phyloP scores from a whole-genome alignment of 257 asterid species.

The Prunella vulgaris region DNA sequence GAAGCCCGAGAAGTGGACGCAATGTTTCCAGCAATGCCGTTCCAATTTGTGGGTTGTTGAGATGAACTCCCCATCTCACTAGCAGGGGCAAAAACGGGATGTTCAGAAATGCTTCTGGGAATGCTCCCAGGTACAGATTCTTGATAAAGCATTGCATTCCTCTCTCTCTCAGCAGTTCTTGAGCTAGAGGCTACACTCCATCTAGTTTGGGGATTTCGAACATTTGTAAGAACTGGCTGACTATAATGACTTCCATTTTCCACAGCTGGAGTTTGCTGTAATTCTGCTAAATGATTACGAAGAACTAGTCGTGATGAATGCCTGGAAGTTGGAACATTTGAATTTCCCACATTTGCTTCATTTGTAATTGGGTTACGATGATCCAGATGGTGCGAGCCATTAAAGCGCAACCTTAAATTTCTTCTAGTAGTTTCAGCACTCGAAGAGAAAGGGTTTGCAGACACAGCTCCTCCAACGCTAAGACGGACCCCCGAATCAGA shows the following conservation, averaged over 20 bases:
- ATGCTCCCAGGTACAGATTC: slow-evolving; percentile 35
- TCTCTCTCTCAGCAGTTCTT: slow-evolving; percentile 31
- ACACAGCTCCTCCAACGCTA: slow-evolving; percentile 43
- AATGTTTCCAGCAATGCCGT: slow-evolving; percentile 32
- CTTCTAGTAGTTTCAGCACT: slow-evolving; percentile 47
- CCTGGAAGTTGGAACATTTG: slow-evolving; percentile 37
- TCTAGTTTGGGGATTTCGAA: slow-evolving; percentile 41
- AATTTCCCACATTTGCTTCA: slow-evolving; percentile 32
- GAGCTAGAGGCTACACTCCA: slow-evolving; percentile 59
- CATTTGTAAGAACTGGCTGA: slow-evolving; percentile 27
- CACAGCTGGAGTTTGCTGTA: slow-evolving; percentile 32
- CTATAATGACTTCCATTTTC: slow-evolving; percentile 35
- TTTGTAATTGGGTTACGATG: slow-evolving; percentile 25
- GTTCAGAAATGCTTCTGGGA: slow-evolving; percentile 68
- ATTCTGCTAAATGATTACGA: slow-evolving; percentile 34
- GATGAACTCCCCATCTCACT: slow-evolving; percentile 45
- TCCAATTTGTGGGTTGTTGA: slow-evolving; percentile 54
- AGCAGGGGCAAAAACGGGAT: slow-evolving; percentile 61
- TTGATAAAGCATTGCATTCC: slow-evolving; percentile 32
- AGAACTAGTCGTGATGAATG: slow-evolving; percentile 36
- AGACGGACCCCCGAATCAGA: slow-evolving; percentile 58
- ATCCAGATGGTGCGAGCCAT: slow-evolving; percentile 53
- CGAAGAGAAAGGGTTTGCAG: slow-evolving; percentile 35
- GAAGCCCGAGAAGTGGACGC: slow-evolving; percentile 47
- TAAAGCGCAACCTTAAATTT: slow-evolving; percentile 59